Base-by-base conservation (phyloP, 208 protist species). In the Leishmania gerbilli region DNA sequence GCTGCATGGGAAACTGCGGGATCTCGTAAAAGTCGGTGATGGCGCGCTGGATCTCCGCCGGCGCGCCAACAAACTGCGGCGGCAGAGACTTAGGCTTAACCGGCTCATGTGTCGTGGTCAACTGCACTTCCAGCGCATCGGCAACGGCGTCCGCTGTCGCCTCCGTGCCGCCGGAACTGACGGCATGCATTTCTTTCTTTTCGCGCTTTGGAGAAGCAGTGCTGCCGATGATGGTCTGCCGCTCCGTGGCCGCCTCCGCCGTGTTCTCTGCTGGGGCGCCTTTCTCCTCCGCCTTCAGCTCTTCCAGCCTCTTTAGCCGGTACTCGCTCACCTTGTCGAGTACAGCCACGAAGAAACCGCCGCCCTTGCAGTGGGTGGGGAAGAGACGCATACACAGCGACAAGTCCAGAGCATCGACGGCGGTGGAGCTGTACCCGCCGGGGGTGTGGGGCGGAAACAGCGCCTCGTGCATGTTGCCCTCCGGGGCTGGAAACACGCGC, bases 291-390 rank as follows among this genome's bases (percentile, higher is more conserved):
- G 47, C 71, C 79, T 80, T 84, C 24, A 56, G 42, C 60, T 80
- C 75, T 56, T 84, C 81, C 71, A 76, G 37, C 47, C 88, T 90
- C 69, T 79, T 69, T 8, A 95, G 69, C 17, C 87, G 77, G 81
- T 90, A 97, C 78, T 95, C 89, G 24, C 64, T 87, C 1, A 95
- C 91, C 86, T 98, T 98, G 75, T 96, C 90, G 7, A 99, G 85
- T 45, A 99, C 96, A 13, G 99, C 97, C 31, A 99, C 94, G 84
- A 99, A 99, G 92, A 99, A 99, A 71, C 98, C 98, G 60, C 99
- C 99, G 69, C 96, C 98, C 72, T 99, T 94, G 85, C 98, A 97
- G 77, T 97, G 83, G 53, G 96, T 98, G 34, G 99, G 98, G 55
- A 99, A 91, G 15, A 99, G 81, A 40, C 99, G 93, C 90, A 99